These are phyloP conservation scores for Gentiana straminea DNA, from an alignment of 257 asterid genomes.

Conservation along the genomic window DNA sequence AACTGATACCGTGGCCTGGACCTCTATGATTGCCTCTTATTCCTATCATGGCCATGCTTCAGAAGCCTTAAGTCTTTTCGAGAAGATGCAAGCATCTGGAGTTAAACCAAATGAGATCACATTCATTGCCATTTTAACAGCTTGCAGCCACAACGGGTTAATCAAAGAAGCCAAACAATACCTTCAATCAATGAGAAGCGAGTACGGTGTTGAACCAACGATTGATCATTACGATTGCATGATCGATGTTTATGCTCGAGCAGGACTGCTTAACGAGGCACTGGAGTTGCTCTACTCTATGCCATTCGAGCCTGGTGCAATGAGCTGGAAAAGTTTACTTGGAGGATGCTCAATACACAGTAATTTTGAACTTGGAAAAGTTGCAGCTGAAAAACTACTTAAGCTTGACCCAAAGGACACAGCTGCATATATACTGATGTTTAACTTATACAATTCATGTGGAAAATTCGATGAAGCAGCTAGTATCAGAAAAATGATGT, in stretches of 20 bases:
- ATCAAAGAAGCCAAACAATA: conserved; percentile 28
- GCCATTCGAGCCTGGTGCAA: conserved; percentile 42
- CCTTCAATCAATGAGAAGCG: conserved; percentile 27
- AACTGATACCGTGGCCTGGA: conserved; percentile 50
- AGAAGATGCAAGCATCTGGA: conserved; percentile 29
- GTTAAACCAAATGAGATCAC: conserved; percentile 30
- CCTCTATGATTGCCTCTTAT: conserved; percentile 37
- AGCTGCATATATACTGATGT: conserved; percentile 41
- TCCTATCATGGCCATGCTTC: conserved; percentile 40
- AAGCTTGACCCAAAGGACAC: conserved; percentile 39
- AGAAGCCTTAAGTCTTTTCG: conserved; percentile 32
- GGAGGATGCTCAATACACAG: conserved; percentile 45
- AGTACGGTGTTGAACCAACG: conserved; percentile 28
- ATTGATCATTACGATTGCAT: conserved; percentile 42
- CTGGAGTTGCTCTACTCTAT: conserved; percentile 24
- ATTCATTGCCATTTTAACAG: conserved; percentile 34
- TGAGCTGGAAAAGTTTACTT: conserved; percentile 53
- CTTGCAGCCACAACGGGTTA: conserved; percentile 53
- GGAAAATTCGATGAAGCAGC: conserved; percentile 45
- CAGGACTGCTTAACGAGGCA: conserved; percentile 37
- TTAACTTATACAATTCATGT: conserved; percentile 31
- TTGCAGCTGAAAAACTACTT: conserved; percentile 41
- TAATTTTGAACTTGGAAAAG: conserved; percentile 39
- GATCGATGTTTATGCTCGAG: conserved; percentile 39
- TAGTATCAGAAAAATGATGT: conserved; percentile 29